These are phyloP conservation scores for Gnomoniopsis smithogilvyi DNA, from an alignment of 2,329 filamentous ascomycete species.

Conservation along the genomic window DNA sequence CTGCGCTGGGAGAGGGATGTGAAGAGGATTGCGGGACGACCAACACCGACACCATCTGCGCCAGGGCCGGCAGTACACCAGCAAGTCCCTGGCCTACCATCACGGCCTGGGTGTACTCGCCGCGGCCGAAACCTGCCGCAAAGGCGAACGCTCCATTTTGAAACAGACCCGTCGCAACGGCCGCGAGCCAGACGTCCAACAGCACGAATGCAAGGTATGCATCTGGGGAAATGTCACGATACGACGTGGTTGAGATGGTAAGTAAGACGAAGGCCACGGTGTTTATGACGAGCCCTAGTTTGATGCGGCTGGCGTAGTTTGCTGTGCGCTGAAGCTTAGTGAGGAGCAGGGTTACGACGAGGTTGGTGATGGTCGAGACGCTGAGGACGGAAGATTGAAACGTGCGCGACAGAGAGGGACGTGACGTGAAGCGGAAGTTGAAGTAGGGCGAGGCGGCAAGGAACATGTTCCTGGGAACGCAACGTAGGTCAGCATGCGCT, in stretches of 20 bases:
- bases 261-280: constrained; percentile 73
- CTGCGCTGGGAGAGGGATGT: constrained; percentile 10
- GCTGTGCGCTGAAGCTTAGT: constrained; percentile 77
- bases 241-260: constrained; percentile 72
- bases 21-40: constrained; percentile 47
- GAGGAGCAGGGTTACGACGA: constrained; percentile 71
- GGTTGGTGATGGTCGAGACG: constrained; percentile 80
- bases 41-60: constrained; percentile 82
- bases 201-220: constrained; percentile 81
- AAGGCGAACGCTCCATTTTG: constrained; percentile 96
- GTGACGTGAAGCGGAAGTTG: constrained; percentile 70
- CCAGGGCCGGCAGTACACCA: constrained; percentile 82
- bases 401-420: constrained; percentile 69
- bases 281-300: constrained; percentile 72
- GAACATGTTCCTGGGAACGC: constrained; percentile 83
- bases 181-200: constrained; percentile 74
- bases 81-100: constrained; percentile 94
- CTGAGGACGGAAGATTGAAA: constrained; percentile 90
- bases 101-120: constrained; percentile 91
- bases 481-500: neutral
- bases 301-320: constrained; percentile 86
- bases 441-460: constrained; percentile 94
- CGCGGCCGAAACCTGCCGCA: constrained; percentile 76
- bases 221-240: constrained; percentile 57
- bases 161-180: constrained; percentile 76